Evolutionary conservation across 2,329 filamentous ascomycete species (phyloP), one percentile per base, ranked within the genome.

Genomic region (Colletotrichum agaves): DNA sequence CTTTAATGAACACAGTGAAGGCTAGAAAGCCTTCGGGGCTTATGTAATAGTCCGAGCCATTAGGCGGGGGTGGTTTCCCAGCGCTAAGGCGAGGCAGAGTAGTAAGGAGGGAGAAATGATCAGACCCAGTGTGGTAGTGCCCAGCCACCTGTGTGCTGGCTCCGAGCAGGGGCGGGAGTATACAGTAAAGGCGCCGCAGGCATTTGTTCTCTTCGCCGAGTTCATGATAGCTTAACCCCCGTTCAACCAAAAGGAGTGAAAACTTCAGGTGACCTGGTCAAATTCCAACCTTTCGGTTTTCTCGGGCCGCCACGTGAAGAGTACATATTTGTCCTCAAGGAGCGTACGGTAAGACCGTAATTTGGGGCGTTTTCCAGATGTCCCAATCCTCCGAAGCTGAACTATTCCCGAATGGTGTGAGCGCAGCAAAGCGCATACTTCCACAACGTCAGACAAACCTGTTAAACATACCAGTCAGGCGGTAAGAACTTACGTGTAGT

Each of bases 341-440:
- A 3, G 33, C 23, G 15, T 66, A 66, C 15, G 67, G 67, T 15
- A 69, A 35, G 2, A 67, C 33, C 1, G 46, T 59, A 23, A 69
- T 63, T 4, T 27, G n/a, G 2, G 72, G 73, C 49, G 75, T 61
- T 17, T 69, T 60, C 71, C 72, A 75, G 17, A 76, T 60, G 44
- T 73, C 67, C 75, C 75, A 76, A 17, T 73, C 70, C 8, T 61
- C 61, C 0, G 69, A 61, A 11, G 59, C 47, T 10, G 44, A 46
- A 7, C 61, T 62, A 8, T 74, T 61, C 11, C 74, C 72, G 53
- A 77, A 76, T 3, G 75, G 75, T 11, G 50, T 69, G 5, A 76
- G 69, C 8, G 72, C 73, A 6, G 75, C 75, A 19, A 77, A 71
- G 0, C 75, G 63, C 44, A 74, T 60, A 0, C 55, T 73, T 55